Base-by-base conservation (phyloP, 306 rosid genomes). In the Pyrus pyrifolia region DNA sequence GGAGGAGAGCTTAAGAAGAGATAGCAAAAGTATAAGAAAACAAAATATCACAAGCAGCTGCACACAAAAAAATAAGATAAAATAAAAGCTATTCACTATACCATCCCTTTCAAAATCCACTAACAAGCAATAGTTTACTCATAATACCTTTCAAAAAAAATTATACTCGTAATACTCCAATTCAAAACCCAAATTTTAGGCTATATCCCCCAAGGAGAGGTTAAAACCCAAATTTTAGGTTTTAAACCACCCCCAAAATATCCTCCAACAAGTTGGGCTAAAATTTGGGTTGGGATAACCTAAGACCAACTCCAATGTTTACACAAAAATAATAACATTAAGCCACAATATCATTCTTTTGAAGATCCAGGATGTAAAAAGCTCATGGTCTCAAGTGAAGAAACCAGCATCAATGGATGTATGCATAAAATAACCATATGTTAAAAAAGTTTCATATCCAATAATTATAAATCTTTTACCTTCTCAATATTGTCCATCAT, bases 401-500 rank as follows among this genome's bases (percentile, higher is more conserved):
- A 72, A 72, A 7, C 66, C 38, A 22, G 9, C 3, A 2, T 22
- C 33, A 33, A 5, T 8, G 53, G 38, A 22, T 27, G 23, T 14
- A 72, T 7, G 53, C 53, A 60, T 18, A 57, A 22, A 59, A 13
- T 22, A 42, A 21, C 70, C 45, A 60, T 46, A 61, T 21, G 11
- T 27, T 73, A 23, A 25, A 12, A 61, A 25, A 11, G n/a, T 61
- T 52, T 27, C 35, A 27, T 10, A 18, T 30, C 40, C 22, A 33
- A 25, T 0, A 60, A 12, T 33, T 45, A 83, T 42, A 29, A 67
- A 67, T 74, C 53, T 33, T 71, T 9, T 75, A 95, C 99, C 99
- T 92, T 92, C 88, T 92, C 99, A 21, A 95, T 91, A 52, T 92
- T 95, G 78, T 95, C 97, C 96, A 92, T 92, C 99, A 95, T 92